These are phyloP conservation scores for Fibroporia radiculosa DNA, from an alignment of 768 basidiomycete genomes.

Conservation along the genomic window DNA sequence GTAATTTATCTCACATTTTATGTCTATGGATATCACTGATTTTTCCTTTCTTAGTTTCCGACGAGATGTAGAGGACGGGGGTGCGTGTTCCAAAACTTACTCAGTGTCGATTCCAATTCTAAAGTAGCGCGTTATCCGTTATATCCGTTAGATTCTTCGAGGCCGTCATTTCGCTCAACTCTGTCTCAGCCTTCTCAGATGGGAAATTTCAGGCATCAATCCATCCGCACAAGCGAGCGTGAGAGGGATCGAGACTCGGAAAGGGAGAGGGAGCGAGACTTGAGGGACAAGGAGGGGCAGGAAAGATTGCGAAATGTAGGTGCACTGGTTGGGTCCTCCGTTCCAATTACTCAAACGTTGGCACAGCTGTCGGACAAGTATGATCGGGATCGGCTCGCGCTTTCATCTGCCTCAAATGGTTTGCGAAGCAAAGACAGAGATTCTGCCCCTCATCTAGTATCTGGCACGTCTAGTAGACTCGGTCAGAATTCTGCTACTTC, in stretches of 20 bases:
- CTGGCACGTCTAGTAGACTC: slow-evolving; percentile 34
- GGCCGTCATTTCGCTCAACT: slow-evolving; percentile 64
- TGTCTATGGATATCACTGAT: not conserved
- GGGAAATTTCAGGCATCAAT: slow-evolving; percentile 90
- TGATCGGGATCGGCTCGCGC: slow-evolving; percentile 69
- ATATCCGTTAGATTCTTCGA: slow-evolving; percentile 24
- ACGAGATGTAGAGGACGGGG: slow-evolving; percentile 68
- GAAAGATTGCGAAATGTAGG: slow-evolving; percentile 72
- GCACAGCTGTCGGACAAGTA: slow-evolving; percentile 78
- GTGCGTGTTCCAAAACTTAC: slow-evolving; percentile 27
- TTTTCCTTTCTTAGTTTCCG: slow-evolving; percentile 52
- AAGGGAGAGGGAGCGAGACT: slow-evolving; percentile 44
- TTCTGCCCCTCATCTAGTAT: slow-evolving; percentile 47
- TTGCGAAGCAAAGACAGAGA: slow-evolving; percentile 65
- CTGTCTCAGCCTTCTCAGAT: slow-evolving; percentile 83
- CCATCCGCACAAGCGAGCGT: slow-evolving; percentile 60
- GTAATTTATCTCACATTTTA: slow-evolving; percentile 25
- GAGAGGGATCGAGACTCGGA: slow-evolving; percentile 32
- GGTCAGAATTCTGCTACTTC: slow-evolving; percentile 26
- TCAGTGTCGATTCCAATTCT: not conserved
- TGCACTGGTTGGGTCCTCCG: not conserved
- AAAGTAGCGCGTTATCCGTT: too few relatives aligned
- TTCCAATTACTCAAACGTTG: not conserved
- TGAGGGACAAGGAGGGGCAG: slow-evolving; percentile 68
- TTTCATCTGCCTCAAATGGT: slow-evolving; percentile 34